Evolutionary conservation across 108 stramenopile genomes (phyloP), one percentile per base, ranked within the genome.

Genomic region (Pseudonitzschia pungens): DNA sequence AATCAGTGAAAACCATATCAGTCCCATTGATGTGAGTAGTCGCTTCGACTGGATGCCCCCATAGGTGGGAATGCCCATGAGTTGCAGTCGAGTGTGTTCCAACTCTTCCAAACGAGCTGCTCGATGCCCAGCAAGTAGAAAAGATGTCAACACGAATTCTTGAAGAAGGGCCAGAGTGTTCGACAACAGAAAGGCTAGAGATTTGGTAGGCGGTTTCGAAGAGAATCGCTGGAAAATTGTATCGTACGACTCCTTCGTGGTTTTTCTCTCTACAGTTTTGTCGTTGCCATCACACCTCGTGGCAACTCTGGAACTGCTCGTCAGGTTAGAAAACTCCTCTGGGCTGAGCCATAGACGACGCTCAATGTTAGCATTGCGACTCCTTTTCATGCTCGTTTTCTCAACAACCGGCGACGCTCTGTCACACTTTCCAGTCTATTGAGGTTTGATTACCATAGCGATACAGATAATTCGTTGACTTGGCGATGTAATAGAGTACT

Each of bases 121-220:
- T 60, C 86, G 56, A 76, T 88, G 84, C 1, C 82, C 62, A 11
- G 84, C 76, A 4, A 91, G 69, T 12, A 89, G 74, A 18, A 86
- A 69, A 24, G 75, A 79, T 9, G 87, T 80, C 69, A 89, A 66
- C n/a, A 86, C 63, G n/a, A 88, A 73, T 76, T 92, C 88, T 68
- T 92, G 91, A 12, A 82, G 87, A 22, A 92, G 87, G 16, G 88
- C 86, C 22, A 88, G 68, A 24, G 77, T 69, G 9, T 63, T 71
- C 4, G 70, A 54, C 1, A 71, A 24, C 0, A 57, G 33, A 5
- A 43, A 32, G 14, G 18, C 55, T 24, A 71, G 41, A 44, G 77
- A 57, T 32, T 54, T 11, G 0, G 22, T 32, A 0, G 14, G 27
- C 41, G 70, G 69, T 67, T 65, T 50, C 21, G 40, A 40, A 36